Evolutionary conservation across 2,329 filamentous ascomycete species (phyloP).

Genomic region (Beauveria sp.): DNA sequence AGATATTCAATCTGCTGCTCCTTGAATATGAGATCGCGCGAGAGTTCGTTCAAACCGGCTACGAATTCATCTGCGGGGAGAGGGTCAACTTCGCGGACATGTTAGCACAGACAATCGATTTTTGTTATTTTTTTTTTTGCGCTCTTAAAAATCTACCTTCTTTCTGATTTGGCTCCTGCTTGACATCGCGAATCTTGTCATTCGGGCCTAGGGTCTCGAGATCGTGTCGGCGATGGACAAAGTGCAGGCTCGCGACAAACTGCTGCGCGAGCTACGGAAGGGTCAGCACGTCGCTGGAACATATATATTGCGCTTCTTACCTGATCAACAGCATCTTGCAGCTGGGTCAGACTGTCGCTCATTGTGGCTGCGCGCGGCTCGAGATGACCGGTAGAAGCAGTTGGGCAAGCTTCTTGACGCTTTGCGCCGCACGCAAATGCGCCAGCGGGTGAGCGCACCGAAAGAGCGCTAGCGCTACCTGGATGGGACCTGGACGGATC

Average conservation of each 20-base stretch:
- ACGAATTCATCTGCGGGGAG: constrained; percentile 57
- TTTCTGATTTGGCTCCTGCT: constrained; percentile 44
- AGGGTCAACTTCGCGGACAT: constrained; percentile 40
- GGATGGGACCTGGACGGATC: constrained; percentile 8
- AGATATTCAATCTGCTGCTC: constrained; percentile 77
- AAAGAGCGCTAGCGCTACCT: neutral
- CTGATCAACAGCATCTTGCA: constrained; percentile 80
- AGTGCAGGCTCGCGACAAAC: constrained; percentile 60
- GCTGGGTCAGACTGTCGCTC: constrained; percentile 71
- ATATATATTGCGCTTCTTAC: constrained; percentile 33
- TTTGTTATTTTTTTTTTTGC: neutral
- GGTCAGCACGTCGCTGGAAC: neutral
- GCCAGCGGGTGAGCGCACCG: neutral
- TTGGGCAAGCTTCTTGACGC: neutral
- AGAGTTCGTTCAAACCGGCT: constrained; percentile 62
- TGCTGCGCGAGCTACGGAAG: constrained; percentile 53
- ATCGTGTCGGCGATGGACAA: constrained; percentile 61
- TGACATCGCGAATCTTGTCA: constrained; percentile 52
- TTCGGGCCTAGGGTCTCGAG: constrained; percentile 50
- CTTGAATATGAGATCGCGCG: constrained; percentile 68
- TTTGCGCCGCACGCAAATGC: neutral
- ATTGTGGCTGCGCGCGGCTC: constrained; percentile 34
- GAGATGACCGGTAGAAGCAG: neutral
- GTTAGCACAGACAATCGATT: neutral
- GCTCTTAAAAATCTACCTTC: constrained; percentile 32